Base-by-base conservation (phyloP, 306 rosid species). In the Fragaria nilgerrensis region DNA sequence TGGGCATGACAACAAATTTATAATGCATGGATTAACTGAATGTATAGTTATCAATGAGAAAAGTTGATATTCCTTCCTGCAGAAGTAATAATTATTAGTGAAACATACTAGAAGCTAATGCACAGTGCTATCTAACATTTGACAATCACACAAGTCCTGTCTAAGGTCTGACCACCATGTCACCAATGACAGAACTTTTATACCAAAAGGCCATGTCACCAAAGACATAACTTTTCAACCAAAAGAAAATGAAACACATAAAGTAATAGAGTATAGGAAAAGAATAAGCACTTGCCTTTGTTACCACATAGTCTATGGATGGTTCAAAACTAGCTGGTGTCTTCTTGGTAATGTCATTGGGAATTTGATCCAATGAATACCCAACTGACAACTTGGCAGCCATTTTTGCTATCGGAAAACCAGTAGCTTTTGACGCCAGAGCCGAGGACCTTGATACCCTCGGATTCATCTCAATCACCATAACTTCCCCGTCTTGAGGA, bases 391-490 rank as follows among this genome's bases (percentile, higher is more conserved):
- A 84, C 78, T 90, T 96, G 0, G 98, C 98, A 0, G 99, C 98
- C 99, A 96, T 91, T 74, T 96, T 96, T 0, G 98, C 99, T 16
- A 96, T 96, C 0, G 98, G 99, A 78, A 96, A 96, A 2, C 99
- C 99, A 0, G 99, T 96, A 9, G 98, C 99, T 87, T 93, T 96
- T 2, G 97, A 92, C 0, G 98, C 99, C 80, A 84, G 76, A 41
- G 99, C 99, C 0, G 99, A 96, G 6, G 98, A 96, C 83, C 99
- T 82, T 0, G 98, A 96, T 55, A 96, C 99, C 84, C 99, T 88
- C 0, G 99, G 99, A 75, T 96, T 96, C 99, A 93, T 96, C 88
- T 96, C 99, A 78, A 96, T 93, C 50, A 96, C 96, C 99, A 96
- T 93, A 15, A 96, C 98, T 86, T 93, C 97, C 3, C 97, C 97